phyloP scores from a whole-genome alignment of 371 early-diverging fungal species.

The Zancudomyces culisetae region DNA sequence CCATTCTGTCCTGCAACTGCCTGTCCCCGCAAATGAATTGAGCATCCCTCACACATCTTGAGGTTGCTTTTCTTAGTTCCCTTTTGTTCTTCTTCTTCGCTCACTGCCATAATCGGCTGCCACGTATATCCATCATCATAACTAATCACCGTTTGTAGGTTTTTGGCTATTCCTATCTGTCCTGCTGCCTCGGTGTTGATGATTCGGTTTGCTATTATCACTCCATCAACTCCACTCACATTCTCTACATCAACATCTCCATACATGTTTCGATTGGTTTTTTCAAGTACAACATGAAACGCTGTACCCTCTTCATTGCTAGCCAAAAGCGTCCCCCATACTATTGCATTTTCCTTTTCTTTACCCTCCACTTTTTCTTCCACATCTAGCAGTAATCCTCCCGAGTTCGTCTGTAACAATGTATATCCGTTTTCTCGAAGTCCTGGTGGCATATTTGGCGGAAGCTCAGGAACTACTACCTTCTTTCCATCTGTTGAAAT shows the following conservation, averaged over 20 bases:
- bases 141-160: constrained; percentile 50
- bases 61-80: too few relatives aligned
- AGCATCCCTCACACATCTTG: constrained; percentile 28
- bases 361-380: constrained; percentile 26
- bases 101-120: constrained; percentile 27
- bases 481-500: constrained; percentile 52
- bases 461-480: constrained; percentile 58
- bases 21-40: constrained; percentile 54
- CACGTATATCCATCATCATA: constrained; percentile 73
- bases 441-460: constrained; percentile 67
- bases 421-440: constrained; percentile 37
- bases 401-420: constrained; percentile 46
- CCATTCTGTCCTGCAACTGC: constrained; percentile 41
- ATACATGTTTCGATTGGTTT: constrained; percentile 50
- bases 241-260: constrained; percentile 82
- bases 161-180: constrained; percentile 31
- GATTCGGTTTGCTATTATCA: constrained; percentile 74
- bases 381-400: constrained; percentile 52
- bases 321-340: constrained; percentile 65
- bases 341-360: constrained; percentile 16
- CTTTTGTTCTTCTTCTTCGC: constrained; percentile 38
- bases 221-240: constrained; percentile 65
- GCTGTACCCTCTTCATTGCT: constrained; percentile 63
- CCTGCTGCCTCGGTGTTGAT: constrained; percentile 43
- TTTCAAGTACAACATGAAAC: constrained; percentile 46